phyloP scores from a whole-genome alignment of 768 basidiomycete species.

The Boletus fagicola region DNA sequence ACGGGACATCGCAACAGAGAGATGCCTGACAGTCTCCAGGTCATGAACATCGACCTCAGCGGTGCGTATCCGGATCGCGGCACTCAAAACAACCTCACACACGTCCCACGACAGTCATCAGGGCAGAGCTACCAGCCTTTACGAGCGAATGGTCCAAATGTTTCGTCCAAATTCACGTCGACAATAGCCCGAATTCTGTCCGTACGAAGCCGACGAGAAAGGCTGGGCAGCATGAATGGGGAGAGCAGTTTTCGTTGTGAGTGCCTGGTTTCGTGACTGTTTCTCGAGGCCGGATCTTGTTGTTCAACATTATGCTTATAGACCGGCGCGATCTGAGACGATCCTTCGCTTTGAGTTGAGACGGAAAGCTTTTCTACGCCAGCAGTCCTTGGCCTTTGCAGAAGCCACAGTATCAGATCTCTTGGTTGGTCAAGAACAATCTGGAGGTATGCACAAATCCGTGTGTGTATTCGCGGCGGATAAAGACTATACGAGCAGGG shows the following conservation, averaged over 20 bases:
- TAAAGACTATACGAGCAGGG: slow-evolving; percentile 2
- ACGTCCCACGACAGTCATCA: slow-evolving; percentile 18
- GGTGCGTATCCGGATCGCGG: slow-evolving; percentile 3
- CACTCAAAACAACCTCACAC: not conserved
- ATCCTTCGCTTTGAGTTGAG: slow-evolving; percentile 28
- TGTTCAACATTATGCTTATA: not conserved
- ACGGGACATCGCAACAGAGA: not conserved
- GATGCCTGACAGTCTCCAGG: slow-evolving; percentile 9
- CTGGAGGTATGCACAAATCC: slow-evolving; percentile 3
- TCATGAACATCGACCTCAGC: slow-evolving; percentile 27
- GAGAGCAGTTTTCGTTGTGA: slow-evolving; percentile 23
- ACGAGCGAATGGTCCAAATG: slow-evolving; percentile 25
- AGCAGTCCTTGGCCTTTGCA: slow-evolving; percentile 16
- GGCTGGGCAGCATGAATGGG: not conserved
- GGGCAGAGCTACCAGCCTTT: slow-evolving; percentile 21
- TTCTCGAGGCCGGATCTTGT: not conserved
- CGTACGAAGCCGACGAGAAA: slow-evolving; percentile 8
- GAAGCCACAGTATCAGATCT: slow-evolving; percentile 20
- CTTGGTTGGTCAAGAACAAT: slow-evolving; percentile 5
- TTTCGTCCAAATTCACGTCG: slow-evolving; percentile 22
- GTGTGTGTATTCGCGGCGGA: not conserved
- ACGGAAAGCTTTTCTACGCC: slow-evolving; percentile 16
- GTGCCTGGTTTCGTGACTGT: not conserved
- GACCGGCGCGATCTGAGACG: slow-evolving; percentile 16
- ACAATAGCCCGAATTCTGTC: slow-evolving; percentile 10